Percentiles rank a stretch among this genome's conserved stretches.
Conservation (phyloP, 805 yeast species). For the Metschnikowia vanudenii region DNA sequence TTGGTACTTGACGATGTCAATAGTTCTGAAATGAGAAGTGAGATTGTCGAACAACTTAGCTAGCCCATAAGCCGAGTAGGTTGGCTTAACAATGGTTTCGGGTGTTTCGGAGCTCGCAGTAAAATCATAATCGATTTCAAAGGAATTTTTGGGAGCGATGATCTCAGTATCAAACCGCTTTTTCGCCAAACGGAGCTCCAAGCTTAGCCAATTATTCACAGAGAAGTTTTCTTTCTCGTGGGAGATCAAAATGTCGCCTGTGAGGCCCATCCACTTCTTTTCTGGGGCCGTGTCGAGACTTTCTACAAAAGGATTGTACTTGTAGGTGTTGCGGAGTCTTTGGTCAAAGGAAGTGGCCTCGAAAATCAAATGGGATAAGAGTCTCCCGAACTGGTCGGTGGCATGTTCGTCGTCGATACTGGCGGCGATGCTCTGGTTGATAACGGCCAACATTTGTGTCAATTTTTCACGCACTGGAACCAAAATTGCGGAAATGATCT, state of each 20-base stretch:
- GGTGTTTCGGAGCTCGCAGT: conserved; percentile 18
- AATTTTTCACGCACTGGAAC: conserved; percentile 48
- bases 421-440: conserved; percentile 25
- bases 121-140: conserved; percentile 57
- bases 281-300: conserved; percentile 22
- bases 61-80: conserved; percentile 58
- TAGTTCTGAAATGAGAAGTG: conserved; percentile 52
- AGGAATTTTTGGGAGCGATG: conserved; percentile 46
- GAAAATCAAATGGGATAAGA: conserved; percentile 56
- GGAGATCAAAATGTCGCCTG: conserved; percentile 36
- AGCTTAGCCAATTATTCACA: conserved; percentile 48
- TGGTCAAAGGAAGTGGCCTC: conserved; percentile 62
- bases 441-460: conserved; percentile 20
- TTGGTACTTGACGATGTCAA: conserved; percentile 51
- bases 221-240: conserved; percentile 36
- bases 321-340: conserved; percentile 42
- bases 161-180: conserved; percentile 51
- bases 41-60: conserved; percentile 56
- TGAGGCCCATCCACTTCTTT: conserved; percentile 48
- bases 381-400: conserved; percentile 41
- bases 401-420: conserved; percentile 18
- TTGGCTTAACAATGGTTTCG: conserved; percentile 43
- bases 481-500: conserved; percentile 46
- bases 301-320: conserved; percentile 43
- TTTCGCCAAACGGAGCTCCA: conserved; percentile 52